These are phyloP conservation scores for Melastoma candidum DNA, from an alignment of 441 rosid species.

Conservation along the genomic window DNA sequence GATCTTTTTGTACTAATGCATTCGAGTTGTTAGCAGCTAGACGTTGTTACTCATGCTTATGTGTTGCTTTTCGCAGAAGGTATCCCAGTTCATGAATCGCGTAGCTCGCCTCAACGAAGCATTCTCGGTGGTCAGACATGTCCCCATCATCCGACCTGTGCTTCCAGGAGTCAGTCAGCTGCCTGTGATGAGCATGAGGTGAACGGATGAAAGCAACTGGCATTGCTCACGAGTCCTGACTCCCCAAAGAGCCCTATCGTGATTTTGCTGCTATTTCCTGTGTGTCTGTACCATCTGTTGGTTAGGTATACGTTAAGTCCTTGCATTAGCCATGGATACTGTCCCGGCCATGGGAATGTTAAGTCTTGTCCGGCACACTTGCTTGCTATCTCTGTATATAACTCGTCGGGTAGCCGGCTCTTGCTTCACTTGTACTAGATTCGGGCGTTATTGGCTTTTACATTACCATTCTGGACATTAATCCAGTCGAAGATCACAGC, in stretches of 20 bases:
- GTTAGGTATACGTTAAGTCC: too few relatives aligned
- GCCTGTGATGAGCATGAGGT: slow-evolving; percentile 77
- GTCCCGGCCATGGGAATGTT: too few relatives aligned
- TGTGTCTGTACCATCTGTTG: background rate
- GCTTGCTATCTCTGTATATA: too few relatives aligned
- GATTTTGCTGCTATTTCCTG: background rate
- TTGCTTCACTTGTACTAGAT: too few relatives aligned
- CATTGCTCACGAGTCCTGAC: background rate
- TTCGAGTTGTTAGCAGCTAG: background rate
- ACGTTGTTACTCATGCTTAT: background rate
- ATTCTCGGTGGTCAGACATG: slow-evolving; percentile 74
- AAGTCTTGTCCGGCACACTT: too few relatives aligned
- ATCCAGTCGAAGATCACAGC: too few relatives aligned
- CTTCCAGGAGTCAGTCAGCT: slow-evolving; percentile 64
- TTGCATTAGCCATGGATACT: too few relatives aligned
- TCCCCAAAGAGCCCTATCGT: background rate
- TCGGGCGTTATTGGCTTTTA: too few relatives aligned
- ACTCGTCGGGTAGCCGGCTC: too few relatives aligned
- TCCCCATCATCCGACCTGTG: slow-evolving; percentile 64
- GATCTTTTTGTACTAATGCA: background rate
- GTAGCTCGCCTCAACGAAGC: slow-evolving; percentile 79
- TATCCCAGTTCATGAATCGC: slow-evolving; percentile 61
- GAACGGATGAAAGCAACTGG: slow-evolving; percentile 3
- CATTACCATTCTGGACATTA: too few relatives aligned
- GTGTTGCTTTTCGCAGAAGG: slow-evolving; percentile 36